These are phyloP conservation scores for Monosporascus sp. DNA, from an alignment of 2,329 filamentous ascomycete species.

Conservation along the genomic window DNA sequence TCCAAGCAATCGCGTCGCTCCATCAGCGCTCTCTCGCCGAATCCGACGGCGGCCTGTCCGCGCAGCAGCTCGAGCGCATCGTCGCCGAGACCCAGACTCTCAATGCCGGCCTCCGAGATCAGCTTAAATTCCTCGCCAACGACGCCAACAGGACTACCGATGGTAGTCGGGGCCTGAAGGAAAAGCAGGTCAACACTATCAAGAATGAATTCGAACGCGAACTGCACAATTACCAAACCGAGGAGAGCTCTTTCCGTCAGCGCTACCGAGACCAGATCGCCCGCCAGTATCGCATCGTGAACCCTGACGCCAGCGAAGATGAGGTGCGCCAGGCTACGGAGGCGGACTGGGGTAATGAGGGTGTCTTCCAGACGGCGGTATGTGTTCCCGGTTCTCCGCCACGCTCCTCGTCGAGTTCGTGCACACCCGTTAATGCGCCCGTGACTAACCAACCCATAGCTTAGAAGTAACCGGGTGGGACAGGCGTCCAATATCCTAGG, in stretches of 20 bases:
- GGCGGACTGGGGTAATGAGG: slow-evolving; percentile 70
- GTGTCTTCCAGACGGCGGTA: slow-evolving; percentile 79
- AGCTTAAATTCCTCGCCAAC: slow-evolving; percentile 69
- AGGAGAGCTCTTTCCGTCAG: slow-evolving; percentile 66
- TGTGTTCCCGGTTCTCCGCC: slow-evolving; percentile 28
- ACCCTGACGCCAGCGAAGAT: slow-evolving; percentile 70
- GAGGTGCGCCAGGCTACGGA: slow-evolving; percentile 66
- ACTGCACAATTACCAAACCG: slow-evolving; percentile 63
- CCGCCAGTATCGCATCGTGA: slow-evolving; percentile 76
- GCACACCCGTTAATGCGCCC: not conserved
- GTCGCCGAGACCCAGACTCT: slow-evolving; percentile 66
- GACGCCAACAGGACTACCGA: slow-evolving; percentile 62
- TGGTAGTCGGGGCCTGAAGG: slow-evolving; percentile 59
- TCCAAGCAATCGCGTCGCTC: slow-evolving; percentile 61
- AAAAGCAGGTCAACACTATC: slow-evolving; percentile 62
- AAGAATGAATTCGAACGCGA: slow-evolving; percentile 69
- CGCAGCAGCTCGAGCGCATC: slow-evolving; percentile 58
- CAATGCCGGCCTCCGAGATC: slow-evolving; percentile 71
- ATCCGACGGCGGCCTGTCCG: slow-evolving; percentile 49
- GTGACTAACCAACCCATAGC: slow-evolving; percentile 38
- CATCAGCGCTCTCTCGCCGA: slow-evolving; percentile 69
- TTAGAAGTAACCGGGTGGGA: slow-evolving; percentile 68
- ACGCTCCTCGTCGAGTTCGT: not conserved
- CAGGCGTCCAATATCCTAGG: slow-evolving; percentile 70
- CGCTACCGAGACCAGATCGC: slow-evolving; percentile 73